Percentiles rank a stretch among this genome's conserved stretches.
Conservation (phyloP, 495 filamentous ascomycete species). For the Aspergillus bertholletiae region DNA sequence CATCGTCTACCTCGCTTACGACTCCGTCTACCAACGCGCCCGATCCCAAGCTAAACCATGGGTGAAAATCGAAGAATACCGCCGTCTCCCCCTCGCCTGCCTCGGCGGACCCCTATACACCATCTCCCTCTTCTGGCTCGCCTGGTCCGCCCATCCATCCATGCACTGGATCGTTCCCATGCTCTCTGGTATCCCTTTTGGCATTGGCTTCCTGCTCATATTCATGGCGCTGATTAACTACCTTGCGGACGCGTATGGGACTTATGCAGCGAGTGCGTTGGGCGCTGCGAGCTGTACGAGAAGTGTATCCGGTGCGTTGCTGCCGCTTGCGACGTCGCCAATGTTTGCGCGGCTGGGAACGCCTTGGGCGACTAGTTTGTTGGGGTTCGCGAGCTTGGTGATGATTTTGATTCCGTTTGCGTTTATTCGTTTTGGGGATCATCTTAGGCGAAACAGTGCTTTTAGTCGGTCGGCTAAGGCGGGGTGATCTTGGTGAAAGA, state of each 20-base stretch:
- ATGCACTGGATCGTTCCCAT: constrained; percentile 25
- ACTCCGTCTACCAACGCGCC: not conserved
- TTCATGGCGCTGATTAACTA: constrained; percentile 36
- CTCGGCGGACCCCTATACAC: constrained; percentile 19
- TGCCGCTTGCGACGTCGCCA: constrained; percentile 25
- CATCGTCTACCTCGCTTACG: not conserved
- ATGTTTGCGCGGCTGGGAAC: constrained; percentile 26
- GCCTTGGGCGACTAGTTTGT: constrained; percentile 24
- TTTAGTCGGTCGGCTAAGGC: too few species aligned
- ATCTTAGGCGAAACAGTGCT: constrained; percentile 13
- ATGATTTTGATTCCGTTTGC: constrained; percentile 19
- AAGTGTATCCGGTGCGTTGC: constrained; percentile 23
- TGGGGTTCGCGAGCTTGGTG: constrained; percentile 26
- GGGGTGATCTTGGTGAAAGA: too few species aligned
- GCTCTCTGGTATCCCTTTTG: constrained; percentile 19
- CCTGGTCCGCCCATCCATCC: constrained; percentile 14
- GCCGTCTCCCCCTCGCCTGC: constrained; percentile 12
- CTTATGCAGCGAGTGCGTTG: constrained; percentile 26
- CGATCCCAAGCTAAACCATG: not conserved
- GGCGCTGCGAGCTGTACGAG: constrained; percentile 19
- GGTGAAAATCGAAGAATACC: not conserved
- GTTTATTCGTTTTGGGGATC: constrained; percentile 19
- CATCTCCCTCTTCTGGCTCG: constrained; percentile 22
- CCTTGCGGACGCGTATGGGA: constrained; percentile 32
- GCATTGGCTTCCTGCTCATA: constrained; percentile 23